A percentile compares a stretch with the other conserved stretches of the same genome.
Conservation (phyloP, 116 monocot genomes). For the Trichopus zeylanicus region DNA sequence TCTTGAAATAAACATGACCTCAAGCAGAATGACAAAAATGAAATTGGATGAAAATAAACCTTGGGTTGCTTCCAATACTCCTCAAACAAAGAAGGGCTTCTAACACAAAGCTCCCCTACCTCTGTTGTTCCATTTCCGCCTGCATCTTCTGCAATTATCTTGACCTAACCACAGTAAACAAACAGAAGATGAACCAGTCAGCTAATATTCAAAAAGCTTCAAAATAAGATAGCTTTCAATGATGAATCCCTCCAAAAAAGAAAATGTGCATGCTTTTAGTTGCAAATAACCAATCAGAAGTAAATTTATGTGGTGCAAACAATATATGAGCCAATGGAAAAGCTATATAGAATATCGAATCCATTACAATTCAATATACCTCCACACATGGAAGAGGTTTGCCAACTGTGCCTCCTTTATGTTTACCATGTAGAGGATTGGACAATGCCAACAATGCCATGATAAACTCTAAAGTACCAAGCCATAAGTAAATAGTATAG, state of each 20-base stretch:
- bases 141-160: slow-evolving; percentile 64
- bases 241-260: too few relatives aligned
- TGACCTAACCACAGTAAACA: slow-evolving; percentile 36
- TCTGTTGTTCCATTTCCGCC: slow-evolving; percentile 17
- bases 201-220: not conserved
- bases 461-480: too few relatives aligned
- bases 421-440: slow-evolving; percentile 72
- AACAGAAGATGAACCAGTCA: not conserved
- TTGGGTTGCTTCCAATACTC: slow-evolving; percentile 90
- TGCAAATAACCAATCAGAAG: too few relatives aligned
- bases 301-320: too few relatives aligned
- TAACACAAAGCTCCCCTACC: slow-evolving; percentile 89
- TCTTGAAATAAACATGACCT: too few relatives aligned
- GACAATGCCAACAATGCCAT: too few relatives aligned
- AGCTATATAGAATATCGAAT: too few relatives aligned
- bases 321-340: too few relatives aligned
- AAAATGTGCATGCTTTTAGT: too few relatives aligned
- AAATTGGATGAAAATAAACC: slow-evolving; percentile 27
- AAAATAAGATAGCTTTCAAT: not conserved
- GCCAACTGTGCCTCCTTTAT: slow-evolving; percentile 86
- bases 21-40: too few relatives aligned
- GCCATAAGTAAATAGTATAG: too few relatives aligned
- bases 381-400: slow-evolving; percentile 83
- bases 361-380: slow-evolving; percentile 28
- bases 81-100: slow-evolving; percentile 91